phyloP scores from a whole-genome alignment of 768 basidiomycete genomes.

The Lactarius evosmus region DNA sequence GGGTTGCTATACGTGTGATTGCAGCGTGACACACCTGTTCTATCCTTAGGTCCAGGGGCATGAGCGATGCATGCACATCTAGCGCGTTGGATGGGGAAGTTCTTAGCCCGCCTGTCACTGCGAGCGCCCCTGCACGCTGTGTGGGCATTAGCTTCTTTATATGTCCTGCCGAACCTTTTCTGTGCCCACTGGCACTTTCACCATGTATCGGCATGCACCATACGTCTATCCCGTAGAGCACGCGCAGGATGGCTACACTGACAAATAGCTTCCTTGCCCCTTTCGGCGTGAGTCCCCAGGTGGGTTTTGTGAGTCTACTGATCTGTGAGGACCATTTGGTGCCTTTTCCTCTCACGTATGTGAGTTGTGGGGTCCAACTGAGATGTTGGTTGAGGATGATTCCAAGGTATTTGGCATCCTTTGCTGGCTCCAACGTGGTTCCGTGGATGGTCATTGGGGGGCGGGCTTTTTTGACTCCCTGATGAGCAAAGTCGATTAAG shows the following conservation, averaged over 20 bases:
- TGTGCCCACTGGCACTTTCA: too few relatives aligned
- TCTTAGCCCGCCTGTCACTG: background rate
- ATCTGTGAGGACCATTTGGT: background rate
- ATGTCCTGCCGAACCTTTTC: too few relatives aligned
- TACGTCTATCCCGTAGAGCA: background rate
- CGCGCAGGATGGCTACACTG: background rate
- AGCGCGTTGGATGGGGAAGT: background rate
- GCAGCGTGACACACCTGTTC: too few relatives aligned
- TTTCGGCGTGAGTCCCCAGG: background rate
- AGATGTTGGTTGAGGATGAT: too few relatives aligned
- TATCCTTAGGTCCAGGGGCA: too few relatives aligned
- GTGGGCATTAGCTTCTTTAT: background rate
- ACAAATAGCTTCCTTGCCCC: background rate
- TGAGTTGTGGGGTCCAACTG: background rate
- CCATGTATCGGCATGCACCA: background rate
- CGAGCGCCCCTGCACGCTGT: too few relatives aligned
- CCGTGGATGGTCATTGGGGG: too few relatives aligned
- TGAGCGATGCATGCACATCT: conserved; percentile 20
- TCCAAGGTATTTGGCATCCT: too few relatives aligned
- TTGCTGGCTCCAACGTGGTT: too few relatives aligned
- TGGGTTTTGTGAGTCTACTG: background rate
- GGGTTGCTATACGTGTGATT: too few relatives aligned
- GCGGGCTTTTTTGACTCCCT: too few relatives aligned
- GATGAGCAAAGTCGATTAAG: too few relatives aligned
- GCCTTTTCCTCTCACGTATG: background rate